These are phyloP conservation scores for Mariannaea elegans DNA, from an alignment of 2,329 filamentous ascomycete species.

Conservation along the genomic window DNA sequence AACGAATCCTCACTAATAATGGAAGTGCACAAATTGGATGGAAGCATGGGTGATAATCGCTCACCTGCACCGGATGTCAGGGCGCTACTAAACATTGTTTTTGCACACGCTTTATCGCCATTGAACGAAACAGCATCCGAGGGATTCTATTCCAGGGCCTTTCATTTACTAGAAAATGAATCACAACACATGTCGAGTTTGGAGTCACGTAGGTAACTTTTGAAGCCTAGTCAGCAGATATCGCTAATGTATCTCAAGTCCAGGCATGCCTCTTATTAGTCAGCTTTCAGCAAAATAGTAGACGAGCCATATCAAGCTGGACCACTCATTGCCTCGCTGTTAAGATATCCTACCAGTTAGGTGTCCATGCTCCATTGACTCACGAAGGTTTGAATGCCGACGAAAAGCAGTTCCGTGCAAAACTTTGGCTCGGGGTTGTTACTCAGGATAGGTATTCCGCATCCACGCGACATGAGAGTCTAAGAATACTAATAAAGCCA, in stretches of 20 bases:
- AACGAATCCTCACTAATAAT: constrained; percentile 34
- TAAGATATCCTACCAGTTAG: constrained; percentile 43
- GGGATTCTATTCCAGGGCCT: constrained; percentile 39
- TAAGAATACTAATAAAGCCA: neutral
- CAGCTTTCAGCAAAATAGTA: constrained; percentile 44
- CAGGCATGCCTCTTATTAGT: constrained; percentile 42
- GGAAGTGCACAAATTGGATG: constrained; percentile 27
- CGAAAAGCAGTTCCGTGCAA: neutral
- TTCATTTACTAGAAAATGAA: constrained; percentile 39
- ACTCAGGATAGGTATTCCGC: constrained; percentile 9
- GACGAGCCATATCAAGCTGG: constrained; percentile 43
- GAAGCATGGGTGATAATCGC: neutral
- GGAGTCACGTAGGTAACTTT: neutral
- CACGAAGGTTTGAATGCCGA: neutral
- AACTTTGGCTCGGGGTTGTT: neutral
- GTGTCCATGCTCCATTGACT: constrained; percentile 39
- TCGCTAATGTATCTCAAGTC: constrained; percentile 22
- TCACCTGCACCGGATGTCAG: constrained; percentile 1
- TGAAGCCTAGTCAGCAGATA: neutral
- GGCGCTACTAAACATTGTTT: constrained; percentile 41
- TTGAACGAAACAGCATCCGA: constrained; percentile 33
- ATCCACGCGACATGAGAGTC: too few relatives aligned
- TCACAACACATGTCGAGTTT: constrained; percentile 32
- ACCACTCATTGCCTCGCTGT: constrained; percentile 42
- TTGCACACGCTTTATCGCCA: constrained; percentile 39